Base-by-base conservation (phyloP, 305 asterid genomes). In the Fraxinus angustifolia region DNA sequence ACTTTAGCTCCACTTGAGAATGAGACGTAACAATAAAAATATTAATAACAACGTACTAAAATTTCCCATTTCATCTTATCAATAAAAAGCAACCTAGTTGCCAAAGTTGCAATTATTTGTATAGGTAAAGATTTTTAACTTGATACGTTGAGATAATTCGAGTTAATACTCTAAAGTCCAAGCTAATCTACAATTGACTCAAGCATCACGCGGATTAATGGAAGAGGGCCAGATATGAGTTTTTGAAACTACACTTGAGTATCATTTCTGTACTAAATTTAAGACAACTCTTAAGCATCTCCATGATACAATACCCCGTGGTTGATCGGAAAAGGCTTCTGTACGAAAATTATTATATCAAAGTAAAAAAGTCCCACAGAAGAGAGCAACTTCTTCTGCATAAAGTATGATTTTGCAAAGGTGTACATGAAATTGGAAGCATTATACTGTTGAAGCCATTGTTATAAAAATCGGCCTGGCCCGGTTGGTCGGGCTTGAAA, bases 371-470 rank as follows among this genome's bases (percentile, higher is more conserved):
- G 88, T 78, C 12, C 96, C 96, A 93, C 93, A 91, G 79, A 90
- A 89, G 0, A 93, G 88, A 48, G 91, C 93, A 30, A 84, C 90
- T 67, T 90, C 93, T 76, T 90, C 93, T 91, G 93, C 91, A 81
- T 67, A 73, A 62, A 11, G 72, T 21, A 62, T 0, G 14, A 19
- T 62, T 62, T 62, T 21, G 33, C 14, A 2, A 3, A 62, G n/a
- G 71, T 62, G 71, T 79, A 33, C 89, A 90, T 11, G 8, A 40
- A 34, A 91, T 83, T 26, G 86, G 82, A 75, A 90, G 93, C 75
- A 79, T 58, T 31, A 85, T 87, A 78, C 73, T 87, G 87, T 91
- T 23, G 26, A 23, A 23, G 26, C 26, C 26, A 23, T 23, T 23
- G 26, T 23, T 23, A 23, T 23, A 23, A 23, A 23, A 23, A 23